Base-by-base conservation (phyloP, 2,329 filamentous ascomycete genomes). In the Aspergillus hortae region DNA sequence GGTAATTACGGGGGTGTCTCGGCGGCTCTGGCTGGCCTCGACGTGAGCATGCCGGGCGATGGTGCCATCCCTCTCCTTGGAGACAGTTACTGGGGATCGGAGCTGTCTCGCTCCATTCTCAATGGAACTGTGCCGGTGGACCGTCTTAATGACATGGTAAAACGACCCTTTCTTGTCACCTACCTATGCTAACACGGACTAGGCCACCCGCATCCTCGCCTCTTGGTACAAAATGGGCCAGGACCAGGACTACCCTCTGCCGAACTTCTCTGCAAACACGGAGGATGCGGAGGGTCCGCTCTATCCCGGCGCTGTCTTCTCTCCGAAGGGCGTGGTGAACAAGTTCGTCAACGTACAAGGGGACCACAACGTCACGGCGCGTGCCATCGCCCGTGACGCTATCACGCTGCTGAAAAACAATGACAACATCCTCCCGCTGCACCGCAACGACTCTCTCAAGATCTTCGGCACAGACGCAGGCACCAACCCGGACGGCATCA, bases 1-100 rank as follows among this genome's bases (percentile, higher is more conserved):
- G 82, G 82, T 0, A 84, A 87, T 51, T 76, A 83, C 49, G 78
- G 78, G 0, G 82, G 82, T 1, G 78, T 86, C 0, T 77, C 75
- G 1, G 83, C 82, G 25, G 82, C 83, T 0, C 69, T 87, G 41
- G 77, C 80, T 17, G 86, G 86, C 0, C 71, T 88, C 2, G 86
- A 89, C 56, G 86, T 89, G 84, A 77, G 79, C 4, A 88, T 88
- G 86, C 85, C 86, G 0, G 84, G 84, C 4, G 83, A 85, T 55
- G 79, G 61, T 11, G 49, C 65, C 19, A 68, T 83, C 40, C 80
- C 81, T 0, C 68, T 84, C 6, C 59, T 79, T 7, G 82, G 81
- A 4, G 65, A 68, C 27, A 77, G 77, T 44, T 79, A 80, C 60
- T 84, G 80, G 80, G 78, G 74, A 49, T 77, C 75, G 48, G 79